Evolutionary conservation across 805 yeast genomes (phyloP), one percentile per base, ranked within the genome.

Genomic region (Candida silvicultrix): DNA sequence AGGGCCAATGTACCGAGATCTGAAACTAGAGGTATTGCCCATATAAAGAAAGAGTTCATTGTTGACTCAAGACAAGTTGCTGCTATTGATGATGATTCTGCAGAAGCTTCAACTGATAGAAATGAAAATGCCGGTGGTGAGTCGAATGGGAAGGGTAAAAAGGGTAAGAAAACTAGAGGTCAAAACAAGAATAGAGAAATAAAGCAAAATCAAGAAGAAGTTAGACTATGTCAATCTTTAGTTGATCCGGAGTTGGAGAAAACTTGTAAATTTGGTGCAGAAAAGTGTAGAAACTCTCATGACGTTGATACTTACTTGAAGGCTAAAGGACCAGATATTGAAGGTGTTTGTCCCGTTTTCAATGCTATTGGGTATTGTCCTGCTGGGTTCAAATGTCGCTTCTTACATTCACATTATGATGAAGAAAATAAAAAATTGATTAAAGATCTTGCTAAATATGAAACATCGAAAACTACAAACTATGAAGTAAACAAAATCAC

Each of bases 331-430:
- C 72, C 66, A 0, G 98, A 94, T 61, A 67, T 88, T 20, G 77
- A 73, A 10, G 95, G 95, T 0, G 58, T 58, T 2, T 94, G 99
- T 66, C 98, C 99, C 0, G 96, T 88, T 4, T 89, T 69, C 60
- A 70, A 69, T 31, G 83, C 85, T 1, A 70, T 88, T 32, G 99
- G 99, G 0, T 82, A 79, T 58, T 94, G 99, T 71, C 96, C 96
- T 4, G 77, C 85, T 50, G 99, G 99, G 0, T 67, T 87, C 56
- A 92, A 88, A 63, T 94, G 99, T 68, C 78, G 97, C 57, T 94
- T 96, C 88, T 74, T 94, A 47, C 68, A 76, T 3, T 77, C 87
- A 15, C 98, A 94, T 67, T 75, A 69, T 58, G 62, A 75, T 53
- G 59, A 58, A 29, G 83, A 70, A 46, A 65, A 72, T 16, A 69